Base-by-base conservation (phyloP, 805 yeast species). In the Starmerella sp. region DNA sequence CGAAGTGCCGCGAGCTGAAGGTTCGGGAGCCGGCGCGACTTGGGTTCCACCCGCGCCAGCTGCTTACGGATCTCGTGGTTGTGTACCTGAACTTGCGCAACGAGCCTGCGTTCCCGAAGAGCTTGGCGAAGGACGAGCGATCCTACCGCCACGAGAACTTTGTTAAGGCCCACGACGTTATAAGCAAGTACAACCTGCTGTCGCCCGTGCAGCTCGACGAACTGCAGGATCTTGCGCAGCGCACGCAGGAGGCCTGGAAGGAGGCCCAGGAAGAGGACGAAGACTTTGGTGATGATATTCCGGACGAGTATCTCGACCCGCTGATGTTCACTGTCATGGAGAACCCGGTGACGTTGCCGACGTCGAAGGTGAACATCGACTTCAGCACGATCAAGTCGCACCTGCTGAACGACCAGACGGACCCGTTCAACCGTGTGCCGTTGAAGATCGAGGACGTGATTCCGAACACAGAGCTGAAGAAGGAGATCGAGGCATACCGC, bases 281-380 rank as follows among this genome's bases (percentile, higher is more conserved):
- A 60, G 65, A 80, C 59, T 96, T 88, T 66, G 75, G 87, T 62
- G 97, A 95, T 30, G 98, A 93, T 52, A 78, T 86, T 15, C 99
- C 99, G 0, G 98, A 93, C 67, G 97, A 93, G 68, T 93, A 83
- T 66, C 77, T 93, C 62, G 99, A 93, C 73, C 99, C 99, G 13
- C 78, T 93, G 63, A 91, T 93, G 97, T 93, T 76, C 69, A 86
- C 96, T 1, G 67, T 93, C 49, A 93, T 93, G 98, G 85, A 82
- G 62, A 95, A 93, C 67, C 99, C 99, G 0, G 98, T 93, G 5
- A 83, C 78, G n/a, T 75, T 93, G 63, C 99, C 99, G 8, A 75
- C 86, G 8, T 87, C 96, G 0, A 84, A 80, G 60, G 80, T 90
- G 17, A 80, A 82, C 49, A 87, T 93, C 63, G 99, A 93, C 68